Evolutionary conservation across 257 asterid species (phyloP).

Genomic region (Solanum infundibuliforme): DNA sequence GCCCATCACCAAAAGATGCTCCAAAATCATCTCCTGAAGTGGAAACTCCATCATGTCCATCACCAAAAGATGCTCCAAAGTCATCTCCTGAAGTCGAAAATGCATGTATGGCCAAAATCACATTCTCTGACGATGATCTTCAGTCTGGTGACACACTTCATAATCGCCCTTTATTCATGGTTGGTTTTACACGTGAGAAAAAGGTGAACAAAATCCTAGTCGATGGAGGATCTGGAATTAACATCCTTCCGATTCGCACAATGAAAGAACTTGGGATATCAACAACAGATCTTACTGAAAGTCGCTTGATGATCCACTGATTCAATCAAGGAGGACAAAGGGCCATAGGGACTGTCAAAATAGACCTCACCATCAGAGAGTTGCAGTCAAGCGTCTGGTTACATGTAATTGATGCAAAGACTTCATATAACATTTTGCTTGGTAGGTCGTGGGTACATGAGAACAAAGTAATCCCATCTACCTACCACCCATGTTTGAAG

Average conservation of each 20-base stretch:
- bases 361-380: background rate
- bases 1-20: too few species aligned
- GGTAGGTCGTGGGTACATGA: too few species aligned
- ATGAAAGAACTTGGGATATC: background rate
- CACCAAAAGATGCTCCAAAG: background rate
- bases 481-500: too few species aligned
- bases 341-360: background rate
- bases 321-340: background rate
- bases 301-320: background rate
- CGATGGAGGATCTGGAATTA: background rate
- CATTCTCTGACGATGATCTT: background rate
- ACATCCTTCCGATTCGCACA: background rate
- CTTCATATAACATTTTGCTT: too few species aligned
- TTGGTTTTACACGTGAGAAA: background rate
- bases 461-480: too few species aligned
- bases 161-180: background rate
- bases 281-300: background rate
- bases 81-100: background rate
- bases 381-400: background rate
- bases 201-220: background rate
- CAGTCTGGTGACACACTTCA: background rate
- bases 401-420: background rate
- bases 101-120: background rate
- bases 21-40: too few species aligned
- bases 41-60: background rate